phyloP scores from a whole-genome alignment of 2,329 filamentous ascomycete genomes.

The Echinosphaeria canescens region DNA sequence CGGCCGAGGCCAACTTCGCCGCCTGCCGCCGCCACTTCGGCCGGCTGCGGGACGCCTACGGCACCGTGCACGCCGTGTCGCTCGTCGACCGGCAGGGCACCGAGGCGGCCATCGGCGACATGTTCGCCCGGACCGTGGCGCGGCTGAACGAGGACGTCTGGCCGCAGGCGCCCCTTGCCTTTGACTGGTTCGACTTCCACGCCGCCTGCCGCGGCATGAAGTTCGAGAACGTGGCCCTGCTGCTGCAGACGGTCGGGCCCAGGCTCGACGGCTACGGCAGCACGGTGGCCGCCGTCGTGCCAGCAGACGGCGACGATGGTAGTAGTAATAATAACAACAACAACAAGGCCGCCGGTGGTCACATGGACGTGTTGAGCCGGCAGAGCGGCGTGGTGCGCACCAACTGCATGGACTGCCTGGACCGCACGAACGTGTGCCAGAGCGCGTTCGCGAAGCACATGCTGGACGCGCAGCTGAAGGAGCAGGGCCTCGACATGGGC shows the following conservation, averaged over 20 bases:
- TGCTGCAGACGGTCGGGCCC: slow-evolving; percentile 47
- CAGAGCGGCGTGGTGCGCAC: slow-evolving; percentile 72
- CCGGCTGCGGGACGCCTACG: slow-evolving; percentile 47
- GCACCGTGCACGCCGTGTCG: slow-evolving; percentile 56
- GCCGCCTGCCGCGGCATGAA: slow-evolving; percentile 86
- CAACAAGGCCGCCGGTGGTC: neutral
- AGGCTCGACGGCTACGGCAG: slow-evolving; percentile 53
- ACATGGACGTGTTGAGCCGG: slow-evolving; percentile 14
- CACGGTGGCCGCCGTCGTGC: slow-evolving; percentile 27
- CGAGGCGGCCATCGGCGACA: slow-evolving; percentile 58
- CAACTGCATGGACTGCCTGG: slow-evolving; percentile 97
- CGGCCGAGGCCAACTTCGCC: slow-evolving; percentile 51
- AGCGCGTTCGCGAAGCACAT: slow-evolving; percentile 73
- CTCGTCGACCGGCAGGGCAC: slow-evolving; percentile 76
- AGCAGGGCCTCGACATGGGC: slow-evolving; percentile 56
- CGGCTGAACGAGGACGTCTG: slow-evolving; percentile 37
- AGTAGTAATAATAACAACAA: too few relatives aligned
- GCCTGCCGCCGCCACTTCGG: slow-evolving; percentile 69
- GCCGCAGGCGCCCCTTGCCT: too few relatives aligned
- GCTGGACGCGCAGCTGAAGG: slow-evolving; percentile 57
- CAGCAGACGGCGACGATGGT: too few relatives aligned
- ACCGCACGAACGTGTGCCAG: slow-evolving; percentile 90
- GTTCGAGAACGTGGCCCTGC: slow-evolving; percentile 76
- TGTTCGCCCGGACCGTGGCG: slow-evolving; percentile 49
- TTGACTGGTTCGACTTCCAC: slow-evolving; percentile 98